Evolutionary conservation across 148 eudicot species (phyloP), one percentile per base, ranked within the genome.

Genomic region (Vaccinium macrocarpon): DNA sequence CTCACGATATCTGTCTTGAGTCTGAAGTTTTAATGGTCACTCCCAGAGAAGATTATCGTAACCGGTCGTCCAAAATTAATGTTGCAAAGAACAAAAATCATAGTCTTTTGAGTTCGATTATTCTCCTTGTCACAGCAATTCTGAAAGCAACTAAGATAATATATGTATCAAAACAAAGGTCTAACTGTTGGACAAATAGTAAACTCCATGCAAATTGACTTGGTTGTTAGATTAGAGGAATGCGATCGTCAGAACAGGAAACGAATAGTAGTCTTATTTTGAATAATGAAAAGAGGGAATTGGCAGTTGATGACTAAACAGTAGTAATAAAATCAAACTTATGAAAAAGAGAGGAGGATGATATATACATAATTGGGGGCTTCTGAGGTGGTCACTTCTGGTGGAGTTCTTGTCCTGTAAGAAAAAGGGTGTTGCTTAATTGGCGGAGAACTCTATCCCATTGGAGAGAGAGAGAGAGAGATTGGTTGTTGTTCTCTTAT

Each of bases 381-480:
- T 21, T 12, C 27, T 35, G 71, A 35, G 52, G 50, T 8, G 82
- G 82, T 59, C 50, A 59, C 82, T 55, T 32, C 71, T 81, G 77
- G 78, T 29, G 83, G 90, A 84, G 87, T 86, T 86, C 70, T 13
- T 80, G 49, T 53, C 89, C 84, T 55, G 71, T 82, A 89, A 85
- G 87, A 84, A 89, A 89, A 89, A 89, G 29, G 84, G 74, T 85
- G 77, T 51, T 80, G 84, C 13, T 66, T 81, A 71, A 68, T 70
- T 57, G 80, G 80, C 52, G 48, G 77, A 81, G 82, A 11, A 82
- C 82, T 85, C 85, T 86, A 83, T 53, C 61, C 18, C 13, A 19
- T 21, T 19, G n/a, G 73, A 16, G 66, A 6, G 82, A 38, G 25
- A 82, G 27, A 61, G 42, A 35, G 25, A 25, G 57, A 16, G 78